These are phyloP conservation scores for Cylindrotheca fusiformis DNA, from an alignment of 108 stramenopile species.

Conservation along the genomic window DNA sequence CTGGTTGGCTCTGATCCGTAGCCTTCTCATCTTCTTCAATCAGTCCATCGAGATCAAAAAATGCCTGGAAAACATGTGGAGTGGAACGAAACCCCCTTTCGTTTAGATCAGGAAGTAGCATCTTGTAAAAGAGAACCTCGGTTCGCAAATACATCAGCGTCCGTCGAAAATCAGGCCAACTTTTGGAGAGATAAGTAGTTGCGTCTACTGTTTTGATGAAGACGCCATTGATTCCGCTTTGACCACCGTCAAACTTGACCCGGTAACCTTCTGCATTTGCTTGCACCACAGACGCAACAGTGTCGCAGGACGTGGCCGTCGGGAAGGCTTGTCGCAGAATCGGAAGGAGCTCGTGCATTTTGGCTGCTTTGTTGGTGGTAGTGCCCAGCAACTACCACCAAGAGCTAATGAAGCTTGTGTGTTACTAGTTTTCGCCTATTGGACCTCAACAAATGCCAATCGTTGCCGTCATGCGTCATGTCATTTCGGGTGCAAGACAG, in stretches of 20 bases:
- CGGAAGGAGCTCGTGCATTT: constrained; percentile 14
- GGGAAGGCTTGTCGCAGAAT: constrained; percentile 21
- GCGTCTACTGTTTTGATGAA: constrained; percentile 49
- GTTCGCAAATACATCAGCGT: constrained; percentile 68
- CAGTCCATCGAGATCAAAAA: constrained; percentile 55
- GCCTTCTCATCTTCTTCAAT: constrained; percentile 51
- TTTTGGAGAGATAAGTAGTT: constrained; percentile 25
- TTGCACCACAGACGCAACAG: constrained; percentile 23
- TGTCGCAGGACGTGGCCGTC: constrained; percentile 10
- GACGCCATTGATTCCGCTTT: neutral
- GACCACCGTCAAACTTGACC: neutral
- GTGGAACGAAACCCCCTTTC: constrained; percentile 11
- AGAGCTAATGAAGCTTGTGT: too few relatives aligned
- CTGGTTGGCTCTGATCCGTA: constrained; percentile 23
- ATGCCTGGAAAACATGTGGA: constrained; percentile 42
- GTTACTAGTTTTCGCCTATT: too few relatives aligned
- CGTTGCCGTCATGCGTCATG: too few relatives aligned
- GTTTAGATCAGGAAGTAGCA: constrained; percentile 47
- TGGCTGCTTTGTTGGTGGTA: too few relatives aligned
- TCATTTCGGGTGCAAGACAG: too few relatives aligned
- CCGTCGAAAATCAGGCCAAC: constrained; percentile 77
- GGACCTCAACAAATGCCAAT: too few relatives aligned
- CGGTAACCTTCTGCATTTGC: constrained; percentile 40
- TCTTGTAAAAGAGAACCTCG: constrained; percentile 75
- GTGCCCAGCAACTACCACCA: too few relatives aligned